These are phyloP conservation scores for Fusarium proliferatum DNA, from an alignment of 2,329 filamentous ascomycete genomes.

Conservation along the genomic window DNA sequence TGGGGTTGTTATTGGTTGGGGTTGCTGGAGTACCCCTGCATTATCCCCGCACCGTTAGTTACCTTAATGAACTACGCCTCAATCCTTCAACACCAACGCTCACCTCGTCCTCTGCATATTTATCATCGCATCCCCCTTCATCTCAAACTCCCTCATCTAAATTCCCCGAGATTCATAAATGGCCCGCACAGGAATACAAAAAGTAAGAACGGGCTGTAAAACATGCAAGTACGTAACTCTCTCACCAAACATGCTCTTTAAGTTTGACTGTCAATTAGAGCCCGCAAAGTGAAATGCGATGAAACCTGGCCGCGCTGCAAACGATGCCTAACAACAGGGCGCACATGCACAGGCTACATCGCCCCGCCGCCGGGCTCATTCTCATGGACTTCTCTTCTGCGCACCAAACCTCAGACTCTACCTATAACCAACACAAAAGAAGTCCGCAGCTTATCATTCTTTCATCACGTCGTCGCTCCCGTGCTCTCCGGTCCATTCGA, in stretches of 20 bases:
- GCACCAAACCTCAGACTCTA: slow-evolving; percentile 34
- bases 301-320: slow-evolving; percentile 63
- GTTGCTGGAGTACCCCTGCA: background rate
- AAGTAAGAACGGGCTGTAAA: slow-evolving; percentile 60
- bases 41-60: background rate
- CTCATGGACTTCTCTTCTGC: slow-evolving; percentile 52
- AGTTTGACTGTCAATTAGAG: slow-evolving; percentile 48
- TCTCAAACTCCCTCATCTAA: no score
- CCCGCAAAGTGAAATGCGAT: slow-evolving; percentile 68
- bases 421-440: slow-evolving; percentile 41
- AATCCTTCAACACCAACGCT: slow-evolving; percentile 6
- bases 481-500: slow-evolving; percentile 51
- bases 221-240: slow-evolving; percentile 63
- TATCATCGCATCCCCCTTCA: slow-evolving; percentile 4
- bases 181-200: slow-evolving; percentile 41
- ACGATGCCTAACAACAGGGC: slow-evolving; percentile 62
- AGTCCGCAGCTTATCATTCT: slow-evolving; percentile 52
- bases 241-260: background rate
- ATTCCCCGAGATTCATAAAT: background rate
- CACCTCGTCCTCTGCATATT: background rate
- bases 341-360: slow-evolving; percentile 66
- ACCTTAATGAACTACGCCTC: background rate
- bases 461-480: slow-evolving; percentile 52
- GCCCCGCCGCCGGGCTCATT: slow-evolving; percentile 45
- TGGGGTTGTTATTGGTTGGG: background rate